A percentile compares a stretch with the other conserved stretches of the same genome.
Evolutionary conservation across 202 grass and related monocot species (phyloP).

Genomic region (Eragrostis tef): DNA sequence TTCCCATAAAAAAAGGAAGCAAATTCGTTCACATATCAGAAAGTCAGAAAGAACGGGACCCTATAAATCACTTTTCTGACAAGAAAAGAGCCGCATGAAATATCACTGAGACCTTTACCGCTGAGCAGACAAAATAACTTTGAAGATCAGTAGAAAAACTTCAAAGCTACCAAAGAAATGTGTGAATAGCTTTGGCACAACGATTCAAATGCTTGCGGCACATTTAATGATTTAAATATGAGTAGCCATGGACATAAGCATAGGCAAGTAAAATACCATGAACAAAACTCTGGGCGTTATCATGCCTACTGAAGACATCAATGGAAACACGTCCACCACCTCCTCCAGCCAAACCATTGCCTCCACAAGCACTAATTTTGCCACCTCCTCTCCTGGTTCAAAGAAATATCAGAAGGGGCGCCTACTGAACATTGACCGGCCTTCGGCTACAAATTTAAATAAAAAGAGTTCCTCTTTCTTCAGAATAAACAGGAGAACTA

Average conservation of each 20-base stretch:
- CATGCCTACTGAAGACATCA: constrained; percentile 89
- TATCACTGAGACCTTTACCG: neutral
- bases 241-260: neutral
- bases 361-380: constrained; percentile 86
- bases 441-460: constrained; percentile 18
- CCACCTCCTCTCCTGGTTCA: constrained; percentile 77
- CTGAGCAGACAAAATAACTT: neutral
- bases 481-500: neutral
- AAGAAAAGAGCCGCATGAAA: constrained; percentile 13
- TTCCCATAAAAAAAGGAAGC: neutral
- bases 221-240: neutral
- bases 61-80: constrained; percentile 7
- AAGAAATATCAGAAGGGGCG: constrained; percentile 41
- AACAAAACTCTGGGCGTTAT: constrained; percentile 76
- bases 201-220: neutral
- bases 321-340: constrained; percentile 93
- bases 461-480: neutral
- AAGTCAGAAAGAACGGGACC: constrained; percentile 22
- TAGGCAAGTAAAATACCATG: constrained; percentile 70
- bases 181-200: constrained; percentile 15
- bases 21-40: neutral
- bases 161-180: constrained; percentile 4
- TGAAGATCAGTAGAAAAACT: constrained; percentile 29
- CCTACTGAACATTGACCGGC: constrained; percentile 13
- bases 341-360: constrained; percentile 87